phyloP scores from a whole-genome alignment of 495 filamentous ascomycete species.

The Penicillium tannophilum region DNA sequence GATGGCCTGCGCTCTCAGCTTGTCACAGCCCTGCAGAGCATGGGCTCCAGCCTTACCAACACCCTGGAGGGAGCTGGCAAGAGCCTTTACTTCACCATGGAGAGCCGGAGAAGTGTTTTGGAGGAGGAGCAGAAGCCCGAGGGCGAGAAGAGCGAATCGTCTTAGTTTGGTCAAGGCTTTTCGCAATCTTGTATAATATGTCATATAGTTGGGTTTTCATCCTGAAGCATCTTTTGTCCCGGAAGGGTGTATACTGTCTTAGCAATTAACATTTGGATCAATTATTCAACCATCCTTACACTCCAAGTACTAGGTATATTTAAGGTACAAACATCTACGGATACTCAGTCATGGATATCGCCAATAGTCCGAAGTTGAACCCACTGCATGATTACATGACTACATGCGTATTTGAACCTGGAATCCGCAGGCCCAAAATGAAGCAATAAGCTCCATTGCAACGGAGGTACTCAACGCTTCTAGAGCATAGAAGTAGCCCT shows the following conservation, averaged over 20 bases:
- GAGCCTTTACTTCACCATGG: conserved; percentile 81
- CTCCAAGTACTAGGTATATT: too few relatives aligned
- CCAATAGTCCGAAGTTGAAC: neutral
- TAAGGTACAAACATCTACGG: too few relatives aligned
- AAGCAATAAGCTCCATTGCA: too few relatives aligned
- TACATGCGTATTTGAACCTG: too few relatives aligned
- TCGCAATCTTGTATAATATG: conserved; percentile 45
- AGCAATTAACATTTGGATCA: conserved; percentile 11
- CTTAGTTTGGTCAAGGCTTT: conserved; percentile 21
- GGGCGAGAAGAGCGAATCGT: conserved; percentile 43
- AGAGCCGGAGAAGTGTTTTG: conserved; percentile 73
- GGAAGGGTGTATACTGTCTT: conserved; percentile 28
- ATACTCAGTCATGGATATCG: too few relatives aligned
- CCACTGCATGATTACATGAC: too few relatives aligned
- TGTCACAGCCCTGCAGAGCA: conserved; percentile 71
- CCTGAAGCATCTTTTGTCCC: conserved; percentile 19
- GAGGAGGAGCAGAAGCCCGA: conserved; percentile 65
- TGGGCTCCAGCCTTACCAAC: conserved; percentile 71
- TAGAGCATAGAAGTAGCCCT: too few relatives aligned
- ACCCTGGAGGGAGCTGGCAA: conserved; percentile 74
- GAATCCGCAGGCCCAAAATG: too few relatives aligned
- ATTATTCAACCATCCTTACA: neutral
- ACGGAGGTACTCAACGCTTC: too few relatives aligned
- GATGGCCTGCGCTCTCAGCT: conserved; percentile 82
- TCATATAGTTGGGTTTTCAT: conserved; percentile 24